Percentiles rank a stretch among this genome's conserved stretches.
These are phyloP conservation scores for Agapanthus africanus DNA, from an alignment of 106 monocot genomes.

Conservation along the genomic window DNA sequence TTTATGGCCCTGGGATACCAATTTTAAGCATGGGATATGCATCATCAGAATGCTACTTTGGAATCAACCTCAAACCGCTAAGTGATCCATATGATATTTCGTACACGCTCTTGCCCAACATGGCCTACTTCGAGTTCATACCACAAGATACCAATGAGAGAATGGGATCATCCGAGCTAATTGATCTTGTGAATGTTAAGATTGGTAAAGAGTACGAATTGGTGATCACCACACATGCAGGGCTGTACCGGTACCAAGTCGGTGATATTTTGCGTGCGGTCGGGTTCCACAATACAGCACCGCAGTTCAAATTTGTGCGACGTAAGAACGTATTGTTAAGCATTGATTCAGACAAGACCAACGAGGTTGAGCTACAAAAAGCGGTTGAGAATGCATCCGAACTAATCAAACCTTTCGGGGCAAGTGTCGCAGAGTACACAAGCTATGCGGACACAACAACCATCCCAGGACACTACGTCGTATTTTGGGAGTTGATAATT, in stretches of 20 bases:
- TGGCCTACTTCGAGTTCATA: constrained; percentile 59
- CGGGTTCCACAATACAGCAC: constrained; percentile 50
- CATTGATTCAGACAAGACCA: constrained; percentile 59
- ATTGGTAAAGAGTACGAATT: constrained; percentile 63
- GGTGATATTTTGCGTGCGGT: constrained; percentile 48
- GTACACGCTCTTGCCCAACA: constrained; percentile 56
- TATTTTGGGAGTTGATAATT: constrained; percentile 41
- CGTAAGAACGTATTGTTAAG: constrained; percentile 48
- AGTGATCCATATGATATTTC: constrained; percentile 33
- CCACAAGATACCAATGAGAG: constrained; percentile 7
- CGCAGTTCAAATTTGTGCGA: constrained; percentile 45
- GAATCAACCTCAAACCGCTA: constrained; percentile 42
- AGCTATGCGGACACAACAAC: constrained; percentile 42
- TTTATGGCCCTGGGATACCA: constrained; percentile 34
- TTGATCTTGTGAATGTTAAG: constrained; percentile 62
- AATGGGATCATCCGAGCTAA: too few relatives aligned
- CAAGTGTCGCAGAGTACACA: constrained; percentile 31
- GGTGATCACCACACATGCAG: constrained; percentile 56
- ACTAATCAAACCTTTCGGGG: constrained; percentile 19
- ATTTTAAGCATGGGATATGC: constrained; percentile 54
- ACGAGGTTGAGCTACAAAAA: constrained; percentile 56
- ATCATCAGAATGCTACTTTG: constrained; percentile 68
- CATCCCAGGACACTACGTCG: constrained; percentile 40
- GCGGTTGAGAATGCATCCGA: too few relatives aligned
- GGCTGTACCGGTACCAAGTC: constrained; percentile 50